Conservation (phyloP, 1,139 yeast genomes). For the Candida gigantensis region DNA sequence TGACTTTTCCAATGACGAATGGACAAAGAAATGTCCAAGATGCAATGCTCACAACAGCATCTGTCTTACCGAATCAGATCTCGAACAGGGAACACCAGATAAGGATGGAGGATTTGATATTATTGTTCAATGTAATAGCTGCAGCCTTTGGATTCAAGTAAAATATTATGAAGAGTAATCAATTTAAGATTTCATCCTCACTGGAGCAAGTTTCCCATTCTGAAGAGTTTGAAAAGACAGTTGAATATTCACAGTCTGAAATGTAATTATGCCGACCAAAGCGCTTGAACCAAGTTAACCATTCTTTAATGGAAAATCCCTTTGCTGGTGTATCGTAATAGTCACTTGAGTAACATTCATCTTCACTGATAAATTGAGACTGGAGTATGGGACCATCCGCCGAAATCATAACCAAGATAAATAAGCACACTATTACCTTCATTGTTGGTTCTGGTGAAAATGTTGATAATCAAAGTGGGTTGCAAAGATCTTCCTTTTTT, state of each 20-base stretch:
- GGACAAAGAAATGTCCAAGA: conserved; percentile 69
- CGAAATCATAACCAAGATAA: conserved; percentile 1
- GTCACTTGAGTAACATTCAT: conserved; percentile 2
- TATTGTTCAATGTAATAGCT: conserved; percentile 74
- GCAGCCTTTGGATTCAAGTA: conserved; percentile 83
- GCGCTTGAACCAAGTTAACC: conserved; percentile 3
- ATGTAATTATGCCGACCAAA: neutral
- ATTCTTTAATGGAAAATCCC: conserved; percentile 7
- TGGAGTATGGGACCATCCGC: conserved; percentile 1
- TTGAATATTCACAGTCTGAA: conserved; percentile 2
- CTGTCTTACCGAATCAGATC: conserved; percentile 56
- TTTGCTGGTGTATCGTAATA: conserved; percentile 7
- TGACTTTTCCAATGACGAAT: conserved; percentile 32
- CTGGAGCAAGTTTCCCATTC: conserved; percentile 1
- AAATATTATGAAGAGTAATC: conserved; percentile 49
- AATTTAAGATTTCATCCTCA: neutral
- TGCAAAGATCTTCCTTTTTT: neutral
- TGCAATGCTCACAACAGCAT: conserved; percentile 63
- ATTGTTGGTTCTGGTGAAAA: neutral
- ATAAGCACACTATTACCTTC: conserved; percentile 2
- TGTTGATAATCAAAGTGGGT: too few species aligned
- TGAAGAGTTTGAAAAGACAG: neutral
- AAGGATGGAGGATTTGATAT: conserved; percentile 64
- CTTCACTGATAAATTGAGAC: conserved; percentile 5
- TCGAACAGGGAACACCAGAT: conserved; percentile 53